Conservation (phyloP, 306 rosid species). For the Prosopis cineraria region DNA sequence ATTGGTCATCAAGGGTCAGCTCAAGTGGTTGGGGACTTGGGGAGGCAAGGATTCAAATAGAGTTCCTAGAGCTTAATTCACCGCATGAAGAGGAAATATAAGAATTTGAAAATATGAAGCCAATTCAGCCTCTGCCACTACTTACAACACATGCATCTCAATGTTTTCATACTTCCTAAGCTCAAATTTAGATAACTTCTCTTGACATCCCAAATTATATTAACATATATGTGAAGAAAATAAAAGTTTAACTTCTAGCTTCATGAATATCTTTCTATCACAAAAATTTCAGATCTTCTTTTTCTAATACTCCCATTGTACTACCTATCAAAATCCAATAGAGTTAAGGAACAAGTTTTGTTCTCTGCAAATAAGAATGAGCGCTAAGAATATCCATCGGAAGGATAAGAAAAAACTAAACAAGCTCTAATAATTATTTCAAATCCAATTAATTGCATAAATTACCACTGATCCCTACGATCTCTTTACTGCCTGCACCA, state of each 20-base stretch:
- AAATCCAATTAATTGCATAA: background rate
- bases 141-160: slow-evolving; percentile 1
- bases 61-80: background rate
- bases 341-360: background rate
- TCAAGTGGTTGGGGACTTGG: background rate
- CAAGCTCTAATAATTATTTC: background rate
- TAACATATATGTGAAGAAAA: background rate
- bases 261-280: background rate
- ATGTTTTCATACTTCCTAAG: background rate
- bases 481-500: background rate
- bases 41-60: background rate
- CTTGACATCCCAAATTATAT: background rate
- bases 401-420: background rate
- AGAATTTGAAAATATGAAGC: background rate
- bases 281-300: background rate
- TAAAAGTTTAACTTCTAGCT: background rate
- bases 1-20: background rate
- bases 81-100: background rate
- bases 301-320: background rate
- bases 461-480: background rate
- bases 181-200: background rate
- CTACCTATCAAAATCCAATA: background rate
- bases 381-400: background rate
- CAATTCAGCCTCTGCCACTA: background rate
- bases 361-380: background rate